Percentiles rank a stretch among this genome's conserved stretches.
These are phyloP conservation scores for Dictyostelium purpureum DNA, from an alignment of 78 protist species.

Conservation along the genomic window DNA sequence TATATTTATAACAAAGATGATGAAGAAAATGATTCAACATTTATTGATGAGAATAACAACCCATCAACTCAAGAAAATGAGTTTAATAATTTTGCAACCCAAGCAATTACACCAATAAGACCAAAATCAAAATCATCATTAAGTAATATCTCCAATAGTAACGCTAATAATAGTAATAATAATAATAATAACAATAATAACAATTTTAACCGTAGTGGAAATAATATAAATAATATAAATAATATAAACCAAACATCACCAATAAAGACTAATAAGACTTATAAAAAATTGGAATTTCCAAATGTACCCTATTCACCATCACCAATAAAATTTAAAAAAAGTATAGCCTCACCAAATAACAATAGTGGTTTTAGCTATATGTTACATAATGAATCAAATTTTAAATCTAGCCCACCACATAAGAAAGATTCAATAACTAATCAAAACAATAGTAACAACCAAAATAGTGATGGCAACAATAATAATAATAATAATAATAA, in stretches of 20 bases:
- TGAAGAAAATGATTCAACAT: background rate
- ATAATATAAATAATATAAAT: no score
- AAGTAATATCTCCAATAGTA: background rate
- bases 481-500: conserved; percentile 1
- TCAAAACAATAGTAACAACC: background rate
- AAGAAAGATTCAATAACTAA: background rate
- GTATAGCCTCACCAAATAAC: background rate
- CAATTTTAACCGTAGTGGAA: background rate
- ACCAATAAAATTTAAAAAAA: conserved; percentile 4
- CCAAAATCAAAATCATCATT: background rate
- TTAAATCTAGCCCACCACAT: background rate
- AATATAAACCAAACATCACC: no score
- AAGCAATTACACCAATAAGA: conserved; percentile 27
- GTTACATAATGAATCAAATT: background rate
- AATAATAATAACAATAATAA: background rate
- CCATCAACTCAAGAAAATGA: background rate
- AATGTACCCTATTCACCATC: no score
- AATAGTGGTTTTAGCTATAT: background rate
- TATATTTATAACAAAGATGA: background rate
- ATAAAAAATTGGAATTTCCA: background rate
- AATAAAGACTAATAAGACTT: background rate
- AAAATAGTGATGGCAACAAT: background rate
- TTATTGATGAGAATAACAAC: background rate
- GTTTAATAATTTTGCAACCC: background rate
- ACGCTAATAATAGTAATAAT: background rate